Base-by-base conservation (phyloP, 495 filamentous ascomycete genomes). In the Penicillium atrosanguineum region DNA sequence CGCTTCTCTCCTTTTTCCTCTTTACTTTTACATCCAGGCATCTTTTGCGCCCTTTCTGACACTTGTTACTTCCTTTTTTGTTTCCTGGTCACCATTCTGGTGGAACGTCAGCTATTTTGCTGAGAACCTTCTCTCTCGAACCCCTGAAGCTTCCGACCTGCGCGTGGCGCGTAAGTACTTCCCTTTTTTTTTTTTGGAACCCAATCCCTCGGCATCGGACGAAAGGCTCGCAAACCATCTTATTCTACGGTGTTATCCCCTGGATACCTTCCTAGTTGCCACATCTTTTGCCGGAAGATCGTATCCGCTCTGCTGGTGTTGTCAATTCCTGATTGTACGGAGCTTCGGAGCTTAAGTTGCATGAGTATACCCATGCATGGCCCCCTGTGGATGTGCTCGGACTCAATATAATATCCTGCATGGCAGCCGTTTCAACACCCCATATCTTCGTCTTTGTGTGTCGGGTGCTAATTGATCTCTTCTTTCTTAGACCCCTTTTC, bases 1-100 rank as follows among this genome's bases (percentile, higher is more conserved):
- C 64, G 54, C 55, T 55, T 55, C 61, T 52, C 67, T 54, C 59
- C 56, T 59, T 67, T 64, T 59, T 52, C 51, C 49, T 44, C 50
- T 52, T 39, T 44, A 29, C 36, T 46, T 38, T 23, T 34, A n/a
- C 36, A n/a, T 37, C 19, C 19, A 46, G 7, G 40, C 49, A 46
- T 45, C 44, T 55, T 43, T 53, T 56, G 46, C 53, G 46, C 46
- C 45, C 9, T 45, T 50, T 37, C 8, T 21, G 38, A 44, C 46
- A 43, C 41, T 48, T 60, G 38, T 45, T 52, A 34, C 9, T 54
- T 55, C 44, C 31, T 26, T 48, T 51, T 38, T 5, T 48, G 6
- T 21, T 48, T 34, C 45, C 39, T 44, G 48, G 47, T 53, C 40
- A 28, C 20, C n/a, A 36, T 9, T 28, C 16, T 45, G 41, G 41